These are phyloP conservation scores for Mycena sanguinolenta DNA, from an alignment of 768 basidiomycete genomes.

Conservation along the genomic window DNA sequence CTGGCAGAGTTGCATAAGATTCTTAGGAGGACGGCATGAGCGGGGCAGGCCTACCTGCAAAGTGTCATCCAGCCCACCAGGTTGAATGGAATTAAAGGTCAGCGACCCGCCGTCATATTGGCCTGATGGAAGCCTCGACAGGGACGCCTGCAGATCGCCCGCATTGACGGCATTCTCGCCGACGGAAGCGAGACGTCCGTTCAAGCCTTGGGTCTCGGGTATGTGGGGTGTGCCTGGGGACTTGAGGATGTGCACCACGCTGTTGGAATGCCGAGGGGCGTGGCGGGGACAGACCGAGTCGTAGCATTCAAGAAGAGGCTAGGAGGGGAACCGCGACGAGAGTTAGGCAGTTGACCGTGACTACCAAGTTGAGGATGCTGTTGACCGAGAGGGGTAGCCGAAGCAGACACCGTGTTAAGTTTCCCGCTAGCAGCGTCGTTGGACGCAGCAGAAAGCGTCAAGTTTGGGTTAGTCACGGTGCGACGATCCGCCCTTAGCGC, in stretches of 20 bases:
- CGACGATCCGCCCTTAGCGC: conserved; percentile 73
- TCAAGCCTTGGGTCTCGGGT: conserved; percentile 69
- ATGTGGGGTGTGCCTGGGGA: conserved; percentile 78
- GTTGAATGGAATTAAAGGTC: conserved; percentile 67
- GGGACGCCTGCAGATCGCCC: conserved; percentile 76
- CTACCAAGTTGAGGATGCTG: conserved; percentile 68
- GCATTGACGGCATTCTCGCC: conserved; percentile 65
- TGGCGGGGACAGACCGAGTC: conserved; percentile 87
- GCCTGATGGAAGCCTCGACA: conserved; percentile 75
- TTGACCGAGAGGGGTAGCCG: conserved; percentile 73
- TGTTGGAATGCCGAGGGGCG: conserved; percentile 73
- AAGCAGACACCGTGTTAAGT: conserved; percentile 65
- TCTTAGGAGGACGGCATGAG: conserved; percentile 29
- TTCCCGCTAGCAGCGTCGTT: conserved; percentile 62
- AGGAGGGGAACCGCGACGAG: conserved; percentile 82
- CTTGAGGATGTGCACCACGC: conserved; percentile 67
- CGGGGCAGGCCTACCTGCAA: conserved; percentile 58
- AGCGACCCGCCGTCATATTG: conserved; percentile 70
- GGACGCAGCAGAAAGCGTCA: conserved; percentile 70
- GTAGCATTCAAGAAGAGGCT: conserved; percentile 68
- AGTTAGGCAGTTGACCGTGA: conserved; percentile 59
- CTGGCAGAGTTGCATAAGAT: conserved; percentile 77
- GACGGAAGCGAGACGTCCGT: conserved; percentile 70
- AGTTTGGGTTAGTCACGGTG: conserved; percentile 79
- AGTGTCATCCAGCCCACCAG: conserved; percentile 61